A percentile compares a stretch with the other conserved stretches of the same genome.
phyloP scores from a whole-genome alignment of 352 stramenopile genomes.

The Phytophthora pluvialis region DNA sequence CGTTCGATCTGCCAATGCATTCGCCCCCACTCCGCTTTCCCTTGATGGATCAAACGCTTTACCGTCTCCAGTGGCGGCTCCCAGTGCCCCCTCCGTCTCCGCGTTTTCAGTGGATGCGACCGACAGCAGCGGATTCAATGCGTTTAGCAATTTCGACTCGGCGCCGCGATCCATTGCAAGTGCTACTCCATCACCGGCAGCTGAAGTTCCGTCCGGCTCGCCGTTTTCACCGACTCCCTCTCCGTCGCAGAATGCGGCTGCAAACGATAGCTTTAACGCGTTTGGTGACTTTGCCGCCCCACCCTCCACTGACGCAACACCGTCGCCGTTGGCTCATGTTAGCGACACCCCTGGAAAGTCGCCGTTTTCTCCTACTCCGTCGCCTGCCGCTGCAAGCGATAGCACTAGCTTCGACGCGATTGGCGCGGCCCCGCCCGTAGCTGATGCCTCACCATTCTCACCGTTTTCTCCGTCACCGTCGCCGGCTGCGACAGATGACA shows the following conservation, averaged over 20 bases:
- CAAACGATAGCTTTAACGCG: conserved; percentile 22
- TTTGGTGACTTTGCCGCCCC: conserved; percentile 32
- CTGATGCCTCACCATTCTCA: conserved; percentile 26
- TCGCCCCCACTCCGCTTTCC: conserved; percentile 17
- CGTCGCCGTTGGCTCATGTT: conserved; percentile 12
- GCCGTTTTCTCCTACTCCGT: conserved; percentile 16
- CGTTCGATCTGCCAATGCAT: conserved; percentile 21
- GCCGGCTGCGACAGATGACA: conserved; percentile 18
- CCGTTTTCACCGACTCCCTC: conserved; percentile 33
- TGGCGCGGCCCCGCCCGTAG: conserved; percentile 2
- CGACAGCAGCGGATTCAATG: conserved; percentile 42
- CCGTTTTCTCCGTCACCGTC: conserved; percentile 35
- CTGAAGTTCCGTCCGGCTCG: conserved; percentile 14
- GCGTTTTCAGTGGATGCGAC: conserved; percentile 38
- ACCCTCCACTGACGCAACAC: conserved; percentile 1
- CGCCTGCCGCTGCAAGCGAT: conserved; percentile 20
- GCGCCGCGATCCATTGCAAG: conserved; percentile 35
- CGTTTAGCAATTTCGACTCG: conserved; percentile 46
- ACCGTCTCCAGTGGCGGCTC: conserved; percentile 15
- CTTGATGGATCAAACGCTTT: conserved; percentile 25
- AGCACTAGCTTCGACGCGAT: conserved; percentile 26
- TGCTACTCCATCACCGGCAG: conserved; percentile 21
- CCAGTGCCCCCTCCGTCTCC: conserved; percentile 29
- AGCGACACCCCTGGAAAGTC: conserved; percentile 7
- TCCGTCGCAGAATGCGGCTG: conserved; percentile 16